Conservation (phyloP, 257 asterid genomes). For the Solanum piurae region DNA sequence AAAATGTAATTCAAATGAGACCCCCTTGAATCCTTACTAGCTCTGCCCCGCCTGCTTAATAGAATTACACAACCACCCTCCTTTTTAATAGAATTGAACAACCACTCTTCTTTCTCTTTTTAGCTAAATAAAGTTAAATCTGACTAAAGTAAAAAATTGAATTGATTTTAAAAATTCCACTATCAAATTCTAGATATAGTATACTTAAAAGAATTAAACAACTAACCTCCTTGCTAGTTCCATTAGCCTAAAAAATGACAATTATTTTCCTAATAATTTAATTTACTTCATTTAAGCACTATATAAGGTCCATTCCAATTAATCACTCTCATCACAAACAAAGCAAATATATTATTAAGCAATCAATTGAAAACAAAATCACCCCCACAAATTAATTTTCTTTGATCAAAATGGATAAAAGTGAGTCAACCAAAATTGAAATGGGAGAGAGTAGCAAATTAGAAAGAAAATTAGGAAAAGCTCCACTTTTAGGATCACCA, state of each 20-base stretch:
- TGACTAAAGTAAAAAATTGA: neutral
- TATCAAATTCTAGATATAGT: neutral
- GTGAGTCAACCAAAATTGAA: slow-evolving; percentile 41
- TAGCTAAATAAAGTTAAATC: neutral
- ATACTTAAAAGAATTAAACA: slow-evolving; percentile 9
- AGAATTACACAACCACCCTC: slow-evolving; percentile 34
- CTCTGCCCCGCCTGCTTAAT: neutral
- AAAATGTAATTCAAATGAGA: neutral
- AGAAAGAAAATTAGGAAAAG: slow-evolving; percentile 61
- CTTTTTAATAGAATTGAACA: slow-evolving; percentile 15
- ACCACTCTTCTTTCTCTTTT: neutral
- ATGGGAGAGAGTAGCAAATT: slow-evolving; percentile 46
- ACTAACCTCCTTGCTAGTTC: slow-evolving; percentile 48
- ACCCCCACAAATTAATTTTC: neutral
- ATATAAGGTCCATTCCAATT: slow-evolving; percentile 8
- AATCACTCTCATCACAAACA: slow-evolving; percentile 25
- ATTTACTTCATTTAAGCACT: neutral
- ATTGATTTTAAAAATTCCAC: neutral
- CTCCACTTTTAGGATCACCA: slow-evolving; percentile 41
- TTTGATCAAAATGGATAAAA: slow-evolving; percentile 30
- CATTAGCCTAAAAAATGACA: slow-evolving; percentile 16
- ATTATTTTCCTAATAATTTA: neutral
- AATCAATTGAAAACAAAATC: neutral
- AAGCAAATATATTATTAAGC: neutral
- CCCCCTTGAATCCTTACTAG: neutral